These are phyloP conservation scores for Amoeboaphelidium protococcarum DNA, from an alignment of 371 early-diverging fungal species.

Conservation along the genomic window DNA sequence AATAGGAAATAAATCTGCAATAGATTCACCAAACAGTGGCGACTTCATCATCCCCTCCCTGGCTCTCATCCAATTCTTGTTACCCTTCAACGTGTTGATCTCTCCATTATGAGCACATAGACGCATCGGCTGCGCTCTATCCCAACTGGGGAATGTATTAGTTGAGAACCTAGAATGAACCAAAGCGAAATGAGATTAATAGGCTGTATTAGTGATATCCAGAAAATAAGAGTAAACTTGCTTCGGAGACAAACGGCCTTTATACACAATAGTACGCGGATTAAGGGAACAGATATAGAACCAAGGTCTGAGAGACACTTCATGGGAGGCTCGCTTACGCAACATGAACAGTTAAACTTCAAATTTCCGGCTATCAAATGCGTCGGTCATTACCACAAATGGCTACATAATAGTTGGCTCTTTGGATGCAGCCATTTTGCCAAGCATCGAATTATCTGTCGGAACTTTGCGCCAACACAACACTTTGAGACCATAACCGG, in stretches of 20 bases:
- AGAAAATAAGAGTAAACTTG: constrained; percentile 74
- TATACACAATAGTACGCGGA: constrained; percentile 72
- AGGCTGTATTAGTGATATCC: constrained; percentile 53
- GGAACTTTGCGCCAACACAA: constrained; percentile 80
- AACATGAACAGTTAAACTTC: constrained; percentile 63
- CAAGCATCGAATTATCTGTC: constrained; percentile 51
- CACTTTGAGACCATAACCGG: constrained; percentile 32
- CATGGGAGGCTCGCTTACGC: constrained; percentile 63
- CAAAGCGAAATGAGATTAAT: constrained; percentile 64
- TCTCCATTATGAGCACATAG: constrained; percentile 94
- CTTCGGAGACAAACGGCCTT: constrained; percentile 76
- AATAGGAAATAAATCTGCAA: constrained; percentile 66
- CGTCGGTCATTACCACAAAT: constrained; percentile 32
- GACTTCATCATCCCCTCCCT: constrained; percentile 76
- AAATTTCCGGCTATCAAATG: constrained; percentile 18
- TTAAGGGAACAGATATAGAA: constrained; percentile 87
- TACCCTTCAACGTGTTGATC: constrained; percentile 89
- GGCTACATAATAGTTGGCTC: constrained; percentile 87
- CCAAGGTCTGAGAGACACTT: constrained; percentile 47
- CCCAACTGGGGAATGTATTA: constrained; percentile 94
- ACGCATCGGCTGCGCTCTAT: constrained; percentile 88
- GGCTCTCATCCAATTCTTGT: constrained; percentile 96
- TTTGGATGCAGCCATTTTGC: constrained; percentile 54
- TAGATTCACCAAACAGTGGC: constrained; percentile 34
- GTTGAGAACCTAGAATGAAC: constrained; percentile 95